These are phyloP conservation scores for Margaritispora aquatica DNA, from an alignment of 495 filamentous ascomycete genomes.

Conservation along the genomic window DNA sequence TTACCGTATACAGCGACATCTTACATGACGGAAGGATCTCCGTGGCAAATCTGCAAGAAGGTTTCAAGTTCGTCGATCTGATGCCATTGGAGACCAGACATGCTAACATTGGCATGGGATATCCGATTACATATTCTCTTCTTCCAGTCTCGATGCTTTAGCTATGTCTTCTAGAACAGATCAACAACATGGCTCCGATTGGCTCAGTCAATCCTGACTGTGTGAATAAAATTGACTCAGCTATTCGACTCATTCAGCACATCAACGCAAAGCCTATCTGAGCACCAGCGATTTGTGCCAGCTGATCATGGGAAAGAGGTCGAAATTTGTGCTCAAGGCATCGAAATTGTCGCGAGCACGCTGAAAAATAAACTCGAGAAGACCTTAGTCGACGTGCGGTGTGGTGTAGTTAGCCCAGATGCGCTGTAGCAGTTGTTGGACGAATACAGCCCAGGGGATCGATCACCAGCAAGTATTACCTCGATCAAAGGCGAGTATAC, in stretches of 20 bases:
- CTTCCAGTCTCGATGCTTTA: conserved; percentile 21
- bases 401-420: background rate
- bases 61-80: conserved; percentile 16
- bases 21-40: conserved; percentile 14
- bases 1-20: conserved; percentile 21
- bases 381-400: background rate
- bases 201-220: background rate
- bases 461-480: conserved; percentile 2
- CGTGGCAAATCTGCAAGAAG: conserved; percentile 16
- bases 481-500: background rate
- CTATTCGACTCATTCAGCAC: conserved; percentile 19
- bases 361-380: conserved; percentile 1
- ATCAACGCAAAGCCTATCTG: conserved; percentile 13
- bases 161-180: conserved; percentile 4
- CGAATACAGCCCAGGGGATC: background rate
- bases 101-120: conserved; percentile 22
- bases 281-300: conserved; percentile 27
- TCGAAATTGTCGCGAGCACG: background rate
- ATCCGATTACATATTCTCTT: conserved; percentile 23
- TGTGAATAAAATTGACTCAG: conserved; percentile 15
- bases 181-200: background rate
- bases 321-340: background rate
- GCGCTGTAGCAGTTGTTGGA: conserved; percentile 6
- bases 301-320: conserved; percentile 11
- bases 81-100: conserved; percentile 18